Conservation (phyloP, 148 eudicot species). For the Chenopodium album region DNA sequence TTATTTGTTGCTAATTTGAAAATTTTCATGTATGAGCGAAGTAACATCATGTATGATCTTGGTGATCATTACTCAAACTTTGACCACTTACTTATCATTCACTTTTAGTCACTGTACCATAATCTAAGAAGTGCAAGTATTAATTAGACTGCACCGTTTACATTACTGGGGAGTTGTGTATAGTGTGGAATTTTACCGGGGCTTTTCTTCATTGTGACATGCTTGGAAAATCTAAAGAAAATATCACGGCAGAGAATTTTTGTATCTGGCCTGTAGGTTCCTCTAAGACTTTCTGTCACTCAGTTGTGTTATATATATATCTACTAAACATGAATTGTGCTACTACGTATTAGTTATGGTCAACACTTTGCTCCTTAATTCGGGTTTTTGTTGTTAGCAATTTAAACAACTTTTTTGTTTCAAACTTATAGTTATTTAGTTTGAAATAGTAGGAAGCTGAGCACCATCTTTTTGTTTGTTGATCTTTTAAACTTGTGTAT, state of each 20-base stretch:
- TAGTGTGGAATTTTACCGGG: not conserved
- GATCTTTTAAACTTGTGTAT: not conserved
- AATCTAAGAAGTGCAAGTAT: not conserved
- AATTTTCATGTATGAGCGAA: too few species aligned
- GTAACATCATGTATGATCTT: not conserved
- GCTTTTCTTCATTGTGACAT: not conserved
- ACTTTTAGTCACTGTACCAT: not conserved
- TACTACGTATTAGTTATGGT: not conserved
- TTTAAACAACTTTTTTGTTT: too few species aligned
- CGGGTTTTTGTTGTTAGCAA: too few species aligned
- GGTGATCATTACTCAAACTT: not conserved
- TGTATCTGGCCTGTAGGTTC: not conserved
- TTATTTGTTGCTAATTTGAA: too few species aligned
- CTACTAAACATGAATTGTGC: not conserved
- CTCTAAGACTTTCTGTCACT: too few species aligned
- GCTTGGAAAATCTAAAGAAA: not conserved
- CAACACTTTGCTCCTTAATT: too few species aligned
- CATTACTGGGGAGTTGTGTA: not conserved
- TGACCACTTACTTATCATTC: not conserved
- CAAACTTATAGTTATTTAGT: too few species aligned
- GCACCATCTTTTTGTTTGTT: not conserved
- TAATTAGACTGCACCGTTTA: not conserved
- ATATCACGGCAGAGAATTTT: not conserved
- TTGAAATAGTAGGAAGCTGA: not conserved
- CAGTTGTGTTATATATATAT: too few species aligned